Evolutionary conservation across 345 rosid species (phyloP).

Genomic region (Populus nigra): DNA sequence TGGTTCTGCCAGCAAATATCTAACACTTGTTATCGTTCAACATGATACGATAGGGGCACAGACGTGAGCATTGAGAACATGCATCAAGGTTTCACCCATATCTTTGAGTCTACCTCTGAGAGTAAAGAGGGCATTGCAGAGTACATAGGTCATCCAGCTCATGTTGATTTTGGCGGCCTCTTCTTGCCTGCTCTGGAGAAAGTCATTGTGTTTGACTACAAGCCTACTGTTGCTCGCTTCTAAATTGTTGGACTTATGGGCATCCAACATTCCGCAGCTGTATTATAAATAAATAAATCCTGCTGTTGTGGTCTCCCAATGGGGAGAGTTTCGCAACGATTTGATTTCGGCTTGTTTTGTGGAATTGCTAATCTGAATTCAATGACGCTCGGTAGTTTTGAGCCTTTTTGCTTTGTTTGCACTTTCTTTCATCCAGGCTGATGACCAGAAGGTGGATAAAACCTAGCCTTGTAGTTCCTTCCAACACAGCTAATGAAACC

Average conservation of each 20-base stretch:
- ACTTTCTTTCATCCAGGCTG: too few relatives aligned
- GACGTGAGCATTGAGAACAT: constrained; percentile 76
- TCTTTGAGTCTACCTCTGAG: constrained; percentile 73
- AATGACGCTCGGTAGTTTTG: too few relatives aligned
- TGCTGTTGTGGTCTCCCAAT: too few relatives aligned
- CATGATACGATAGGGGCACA: constrained; percentile 49
- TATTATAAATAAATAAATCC: too few relatives aligned
- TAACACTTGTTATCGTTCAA: background rate
- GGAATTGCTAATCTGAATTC: too few relatives aligned
- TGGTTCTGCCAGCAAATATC: background rate
- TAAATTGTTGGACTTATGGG: background rate
- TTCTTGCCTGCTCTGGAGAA: constrained; percentile 54
- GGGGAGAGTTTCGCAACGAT: too few relatives aligned
- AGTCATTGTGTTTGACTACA: constrained; percentile 61
- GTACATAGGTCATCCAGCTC: constrained; percentile 68
- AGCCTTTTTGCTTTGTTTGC: too few relatives aligned
- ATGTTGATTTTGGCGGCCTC: constrained; percentile 51
- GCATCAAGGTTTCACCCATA: constrained; percentile 81
- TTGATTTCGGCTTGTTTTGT: too few relatives aligned
- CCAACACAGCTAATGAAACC: too few relatives aligned
- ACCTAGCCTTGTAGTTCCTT: too few relatives aligned
- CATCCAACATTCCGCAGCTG: too few relatives aligned
- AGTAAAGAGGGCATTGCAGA: constrained; percentile 63
- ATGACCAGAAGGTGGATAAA: too few relatives aligned
- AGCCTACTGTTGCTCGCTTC: background rate